Percentiles rank a stretch among this genome's conserved stretches.
Conservation (phyloP, 768 basidiomycete species). For the Calocera viscosa region DNA sequence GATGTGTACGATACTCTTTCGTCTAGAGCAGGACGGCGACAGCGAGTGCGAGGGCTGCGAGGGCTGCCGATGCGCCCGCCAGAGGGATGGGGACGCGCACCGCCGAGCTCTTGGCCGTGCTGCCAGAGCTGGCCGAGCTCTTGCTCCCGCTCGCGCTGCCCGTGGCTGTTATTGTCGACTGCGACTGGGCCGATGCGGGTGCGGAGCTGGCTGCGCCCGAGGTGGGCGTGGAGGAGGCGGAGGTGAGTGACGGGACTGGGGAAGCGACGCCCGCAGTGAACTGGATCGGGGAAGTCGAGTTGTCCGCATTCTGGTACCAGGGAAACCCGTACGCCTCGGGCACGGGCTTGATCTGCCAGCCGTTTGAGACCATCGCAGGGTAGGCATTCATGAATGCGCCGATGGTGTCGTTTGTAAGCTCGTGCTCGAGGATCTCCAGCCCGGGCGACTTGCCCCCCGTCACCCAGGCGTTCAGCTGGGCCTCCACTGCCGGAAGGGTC, state of each 20-base stretch:
- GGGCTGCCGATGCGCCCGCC: neutral
- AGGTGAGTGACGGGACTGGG: neutral
- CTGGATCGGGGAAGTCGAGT: constrained; percentile 9
- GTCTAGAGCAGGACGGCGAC: neutral
- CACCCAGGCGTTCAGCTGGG: constrained; percentile 14
- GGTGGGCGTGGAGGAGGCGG: neutral
- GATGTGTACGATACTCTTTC: neutral
- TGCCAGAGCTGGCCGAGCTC: neutral
- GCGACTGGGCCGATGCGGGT: neutral
- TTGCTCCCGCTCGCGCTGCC: constrained; percentile 2
- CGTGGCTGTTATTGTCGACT: neutral
- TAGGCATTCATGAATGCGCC: constrained; percentile 53
- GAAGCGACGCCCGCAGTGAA: neutral
- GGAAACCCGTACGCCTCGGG: constrained; percentile 36
- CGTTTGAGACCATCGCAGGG: constrained; percentile 48
- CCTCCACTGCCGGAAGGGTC: constrained; percentile 2
- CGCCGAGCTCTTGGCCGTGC: neutral
- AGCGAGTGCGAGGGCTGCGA: neutral
- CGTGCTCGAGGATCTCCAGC: constrained; percentile 28
- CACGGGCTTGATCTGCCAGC: constrained; percentile 48
- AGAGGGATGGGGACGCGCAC: neutral
- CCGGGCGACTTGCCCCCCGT: constrained; percentile 24
- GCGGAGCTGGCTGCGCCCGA: too few relatives aligned
- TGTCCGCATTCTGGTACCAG: constrained; percentile 28
- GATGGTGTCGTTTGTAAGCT: constrained; percentile 23